Base-by-base conservation (phyloP, 2,329 filamentous ascomycete species). In the Aspergillus pseudotamarii region DNA sequence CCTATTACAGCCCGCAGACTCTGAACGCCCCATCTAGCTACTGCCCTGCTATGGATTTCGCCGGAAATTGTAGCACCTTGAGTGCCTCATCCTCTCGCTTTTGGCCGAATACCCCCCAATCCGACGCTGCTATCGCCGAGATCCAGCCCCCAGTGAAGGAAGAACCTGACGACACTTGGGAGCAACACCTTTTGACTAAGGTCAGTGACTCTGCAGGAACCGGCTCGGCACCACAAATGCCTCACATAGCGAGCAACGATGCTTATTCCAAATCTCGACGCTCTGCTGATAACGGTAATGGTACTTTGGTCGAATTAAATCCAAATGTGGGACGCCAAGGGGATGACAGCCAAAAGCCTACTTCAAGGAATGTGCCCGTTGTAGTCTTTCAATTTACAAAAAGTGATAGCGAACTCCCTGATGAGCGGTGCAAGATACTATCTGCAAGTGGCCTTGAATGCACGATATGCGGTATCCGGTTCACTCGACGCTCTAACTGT, bases 401-500 rank as follows among this genome's bases (percentile, higher is more conserved):
- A n/a, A 26, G 61, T 21, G 43, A 46, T 36, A 43, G 36, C 51
- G 38, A 55, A 57, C 2, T 46, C 36, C 26, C 60, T 14, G 50
- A 43, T 38, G 58, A 50, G 54, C 63, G 65, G 55, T 58, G 66
- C 58, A 69, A 70, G 64, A 62, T 75, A 53, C 55, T 72, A 43
- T 59, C 72, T 64, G 69, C 82, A 85, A 69, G 89, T 87, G 90
- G 90, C 60, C 91, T 88, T 69, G 90, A 87, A 66, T 96, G 93
- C 73, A 84, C 88, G 63, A 83, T 88, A 2, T 97, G 93, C 73
- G 89, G 89, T 8, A 92, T 90, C 75, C 85, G 90, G 19, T 96
- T 96, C 75, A 92, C 91, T 68, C 84, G 93, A 65, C 90, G 88
- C 71, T 96, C 94, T 81, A 96, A 96, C 78, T 92, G 89, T 80